Base-by-base conservation (phyloP, 768 basidiomycete species). In the Gymnopilus dilepis region DNA sequence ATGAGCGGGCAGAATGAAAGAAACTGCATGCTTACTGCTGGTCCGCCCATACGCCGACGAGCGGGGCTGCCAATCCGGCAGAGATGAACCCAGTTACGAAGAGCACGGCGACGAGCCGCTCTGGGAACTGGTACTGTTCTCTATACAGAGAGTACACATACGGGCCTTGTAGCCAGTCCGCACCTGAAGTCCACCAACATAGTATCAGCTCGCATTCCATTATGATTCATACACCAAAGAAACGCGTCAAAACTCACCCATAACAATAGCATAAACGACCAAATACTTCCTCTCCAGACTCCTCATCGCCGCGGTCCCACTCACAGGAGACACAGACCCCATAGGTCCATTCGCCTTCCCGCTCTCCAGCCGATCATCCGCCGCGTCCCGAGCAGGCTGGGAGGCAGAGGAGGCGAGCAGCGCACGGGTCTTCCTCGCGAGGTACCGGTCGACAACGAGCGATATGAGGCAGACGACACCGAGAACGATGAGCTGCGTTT, bases 131-230 rank as follows among this genome's bases (percentile, higher is more conserved):
- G 62, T 90, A 89, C 67, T 91, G 87, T 42, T 90, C 88, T 47
- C 80, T 78, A 70, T 91, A 92, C 0, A 92, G 74, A 15, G 89
- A 89, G 66, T 91, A 92, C 0, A 92, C 79, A 67, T 92, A 92
- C 15, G 91, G 91, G 0, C 91, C 91, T 72, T 92, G 89, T 13
- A 92, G 78, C 89, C 90, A 91, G 72, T 92, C 89, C 38, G 89
- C 87, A 59, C 85, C 89, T 90, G 66, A 37, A 53, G 21, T 50
- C 34, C 13, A 53, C 40, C 12, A 50, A 26, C 54, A 28, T 17
- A 11, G 45, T 3, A 45, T 26, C 11, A 19, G 30, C 53, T 34
- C 56, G 53, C 17, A 53, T 0, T 31, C 12, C 9, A 1, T 28
- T 30, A 12, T 9, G 15, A 19, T 19, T 58, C 12, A 61, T 41